Evolutionary conservation across 768 basidiomycete genomes (phyloP).

Genomic region (Asterophora parasitica): DNA sequence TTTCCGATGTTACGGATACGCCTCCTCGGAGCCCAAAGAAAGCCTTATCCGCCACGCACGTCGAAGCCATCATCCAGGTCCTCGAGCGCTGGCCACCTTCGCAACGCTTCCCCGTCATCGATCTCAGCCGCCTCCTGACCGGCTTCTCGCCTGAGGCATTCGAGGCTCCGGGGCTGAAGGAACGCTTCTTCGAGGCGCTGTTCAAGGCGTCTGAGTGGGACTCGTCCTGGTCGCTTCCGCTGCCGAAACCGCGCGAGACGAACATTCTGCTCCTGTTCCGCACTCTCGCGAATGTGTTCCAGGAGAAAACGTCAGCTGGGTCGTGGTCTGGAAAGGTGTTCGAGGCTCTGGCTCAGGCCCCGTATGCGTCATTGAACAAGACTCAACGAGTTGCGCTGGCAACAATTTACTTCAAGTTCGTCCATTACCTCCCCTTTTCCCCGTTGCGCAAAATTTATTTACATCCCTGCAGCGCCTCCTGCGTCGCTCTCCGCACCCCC

Average conservation of each 20-base stretch:
- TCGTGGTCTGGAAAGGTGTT: slow-evolving; percentile 55
- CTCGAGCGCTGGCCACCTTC: slow-evolving; percentile 71
- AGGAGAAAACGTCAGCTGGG: slow-evolving; percentile 43
- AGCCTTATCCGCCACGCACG: slow-evolving; percentile 41
- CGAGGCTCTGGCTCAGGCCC: slow-evolving; percentile 42
- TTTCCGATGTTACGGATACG: slow-evolving; percentile 44
- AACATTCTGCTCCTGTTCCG: slow-evolving; percentile 80
- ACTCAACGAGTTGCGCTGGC: slow-evolving; percentile 71
- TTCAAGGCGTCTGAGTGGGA: slow-evolving; percentile 68
- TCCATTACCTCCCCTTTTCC: slow-evolving; percentile 7
- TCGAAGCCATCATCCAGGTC: slow-evolving; percentile 59
- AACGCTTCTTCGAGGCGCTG: slow-evolving; percentile 54
- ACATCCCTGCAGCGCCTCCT: slow-evolving; percentile 53
- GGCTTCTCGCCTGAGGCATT: slow-evolving; percentile 58
- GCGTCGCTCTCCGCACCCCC: slow-evolving; percentile 41
- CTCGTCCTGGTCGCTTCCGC: slow-evolving; percentile 46
- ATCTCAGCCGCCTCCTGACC: slow-evolving; percentile 73
- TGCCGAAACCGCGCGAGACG: slow-evolving; percentile 73
- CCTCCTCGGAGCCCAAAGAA: slow-evolving; percentile 27
- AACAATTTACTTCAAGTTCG: slow-evolving; percentile 87
- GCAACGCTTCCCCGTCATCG: slow-evolving; percentile 81
- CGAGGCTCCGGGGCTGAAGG: slow-evolving; percentile 35
- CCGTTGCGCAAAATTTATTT: not conserved
- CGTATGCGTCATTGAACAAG: slow-evolving; percentile 58
- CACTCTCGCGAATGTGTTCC: slow-evolving; percentile 74